Percentiles rank a stretch among this genome's conserved stretches.
These are phyloP conservation scores for Pinus tabuliformis DNA, from an alignment of 75 land plant genomes.

Conservation along the genomic window DNA sequence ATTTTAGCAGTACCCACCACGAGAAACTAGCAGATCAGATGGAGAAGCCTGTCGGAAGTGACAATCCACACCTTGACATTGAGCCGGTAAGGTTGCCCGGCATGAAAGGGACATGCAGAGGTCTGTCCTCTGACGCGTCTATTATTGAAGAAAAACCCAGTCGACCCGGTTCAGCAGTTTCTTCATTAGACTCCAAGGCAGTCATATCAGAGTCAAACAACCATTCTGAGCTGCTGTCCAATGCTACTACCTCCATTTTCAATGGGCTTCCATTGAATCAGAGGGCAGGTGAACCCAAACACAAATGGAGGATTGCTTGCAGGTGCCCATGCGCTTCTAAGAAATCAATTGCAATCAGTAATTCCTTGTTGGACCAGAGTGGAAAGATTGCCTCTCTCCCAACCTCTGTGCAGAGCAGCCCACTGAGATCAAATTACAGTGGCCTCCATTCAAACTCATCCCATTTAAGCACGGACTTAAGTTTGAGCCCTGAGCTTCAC, in stretches of 20 bases:
- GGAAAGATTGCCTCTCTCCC: neutral
- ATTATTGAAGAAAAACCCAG: neutral
- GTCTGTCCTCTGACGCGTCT: neutral
- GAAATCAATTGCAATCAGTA: neutral
- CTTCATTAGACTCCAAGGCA: slow-evolving; percentile 3
- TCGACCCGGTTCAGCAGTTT: neutral
- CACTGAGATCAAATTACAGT: slow-evolving; percentile 1
- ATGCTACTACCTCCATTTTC: neutral
- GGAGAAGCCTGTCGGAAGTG: neutral
- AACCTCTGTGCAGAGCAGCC: slow-evolving; percentile 5
- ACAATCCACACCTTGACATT: neutral
- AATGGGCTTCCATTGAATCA: slow-evolving; percentile 10
- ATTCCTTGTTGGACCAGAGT: neutral
- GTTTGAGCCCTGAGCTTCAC: no score
- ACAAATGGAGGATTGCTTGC: slow-evolving; percentile 9
- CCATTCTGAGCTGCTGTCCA: slow-evolving; percentile 2
- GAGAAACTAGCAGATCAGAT: neutral
- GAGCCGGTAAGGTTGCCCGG: neutral
- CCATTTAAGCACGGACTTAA: no score
- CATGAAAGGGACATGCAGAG: no score
- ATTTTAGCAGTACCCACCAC: slow-evolving; percentile 2
- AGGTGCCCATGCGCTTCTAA: slow-evolving; percentile 5
- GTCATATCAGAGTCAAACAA: neutral
- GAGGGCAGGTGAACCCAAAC: slow-evolving; percentile 1
- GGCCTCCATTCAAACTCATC: neutral